Evolutionary conservation across 163 green algal genomes (phyloP), one percentile per base, ranked within the genome.

Genomic region (Trebouxia gelatinosa): DNA sequence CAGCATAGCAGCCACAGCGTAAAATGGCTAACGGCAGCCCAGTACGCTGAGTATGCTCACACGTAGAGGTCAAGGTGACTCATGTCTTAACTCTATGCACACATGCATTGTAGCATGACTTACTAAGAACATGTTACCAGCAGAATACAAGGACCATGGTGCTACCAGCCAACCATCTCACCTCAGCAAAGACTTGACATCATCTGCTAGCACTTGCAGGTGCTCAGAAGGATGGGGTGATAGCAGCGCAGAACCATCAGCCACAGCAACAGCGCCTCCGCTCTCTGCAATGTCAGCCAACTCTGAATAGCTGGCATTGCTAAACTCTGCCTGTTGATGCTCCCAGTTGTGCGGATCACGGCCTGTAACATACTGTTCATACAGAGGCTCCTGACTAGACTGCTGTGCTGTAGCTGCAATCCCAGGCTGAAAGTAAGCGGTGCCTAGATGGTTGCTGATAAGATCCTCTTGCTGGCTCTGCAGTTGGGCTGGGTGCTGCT

Each of bases 131-230:
- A n/a, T n/a, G n/a, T n/a, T n/a, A n/a, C n/a, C n/a, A n/a, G n/a
- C n/a, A n/a, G n/a, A n/a, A n/a, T n/a, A n/a, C n/a, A n/a, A n/a
- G n/a, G n/a, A n/a, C n/a, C n/a, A n/a, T n/a, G n/a, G n/a, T n/a
- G n/a, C n/a, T n/a, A n/a, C n/a, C n/a, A n/a, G n/a, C n/a, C n/a
- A n/a, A n/a, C n/a, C n/a, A n/a, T n/a, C n/a, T n/a, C 31, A 76
- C 68, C 68, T 76, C n/a, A 76, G 68, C 40, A 76, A 43, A 31
- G 68, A 62, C 68, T 61, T 61, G 40, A 76, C 68, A 76, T 76
- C 68, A 43, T 76, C 68, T 37, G 68, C 68, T 17, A 76, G 43
- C 16, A 76, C 40, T 38, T 62, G 28, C n/a, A 61, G 9, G 16
- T n/a, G 6, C 23, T 17, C 26, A 39, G 68, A 2, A 40, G 61